phyloP scores from a whole-genome alignment of 1,139 yeast genomes.

The Hansenula lynferdii region DNA sequence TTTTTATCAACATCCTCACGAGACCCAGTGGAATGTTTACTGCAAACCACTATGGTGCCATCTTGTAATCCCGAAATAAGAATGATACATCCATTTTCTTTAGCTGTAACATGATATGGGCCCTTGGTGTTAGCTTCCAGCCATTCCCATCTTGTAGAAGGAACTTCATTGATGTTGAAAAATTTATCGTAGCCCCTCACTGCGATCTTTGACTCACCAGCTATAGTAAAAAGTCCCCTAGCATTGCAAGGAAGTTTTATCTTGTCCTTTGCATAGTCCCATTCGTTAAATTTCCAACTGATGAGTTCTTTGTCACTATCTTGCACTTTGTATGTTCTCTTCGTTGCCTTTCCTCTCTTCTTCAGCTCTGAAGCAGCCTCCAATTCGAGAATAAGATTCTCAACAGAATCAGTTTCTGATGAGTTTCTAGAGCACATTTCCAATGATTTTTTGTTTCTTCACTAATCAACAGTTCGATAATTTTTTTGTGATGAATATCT shows the following conservation, averaged over 20 bases:
- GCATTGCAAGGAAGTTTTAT: constrained; percentile 66
- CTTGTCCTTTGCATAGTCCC: constrained; percentile 67
- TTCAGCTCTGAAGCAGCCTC: constrained; percentile 23
- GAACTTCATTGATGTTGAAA: constrained; percentile 71
- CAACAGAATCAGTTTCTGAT: constrained; percentile 9
- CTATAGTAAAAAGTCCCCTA: constrained; percentile 74
- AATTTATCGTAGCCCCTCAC: constrained; percentile 94
- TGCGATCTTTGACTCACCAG: constrained; percentile 41
- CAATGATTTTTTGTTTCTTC: too few relatives aligned
- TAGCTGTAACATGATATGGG: constrained; percentile 76
- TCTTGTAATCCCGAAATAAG: constrained; percentile 72
- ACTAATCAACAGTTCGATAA: too few relatives aligned
- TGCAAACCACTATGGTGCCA: constrained; percentile 76
- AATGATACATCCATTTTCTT: constrained; percentile 93
- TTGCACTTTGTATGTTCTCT: constrained; percentile 27
- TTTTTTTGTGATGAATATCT: too few relatives aligned
- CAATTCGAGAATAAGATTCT: constrained; percentile 21
- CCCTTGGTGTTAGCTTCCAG: constrained; percentile 52
- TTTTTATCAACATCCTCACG: constrained; percentile 50
- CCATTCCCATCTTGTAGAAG: constrained; percentile 43
- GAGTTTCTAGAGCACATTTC: background rate
- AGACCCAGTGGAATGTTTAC: constrained; percentile 84
- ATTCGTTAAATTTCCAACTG: constrained; percentile 85
- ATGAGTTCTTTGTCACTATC: constrained; percentile 26
- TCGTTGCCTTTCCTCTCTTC: constrained; percentile 34